Percentiles rank a stretch among this genome's conserved stretches.
These are phyloP conservation scores for Globisporangium heterothallicum DNA, from an alignment of 352 stramenopile genomes.

Conservation along the genomic window DNA sequence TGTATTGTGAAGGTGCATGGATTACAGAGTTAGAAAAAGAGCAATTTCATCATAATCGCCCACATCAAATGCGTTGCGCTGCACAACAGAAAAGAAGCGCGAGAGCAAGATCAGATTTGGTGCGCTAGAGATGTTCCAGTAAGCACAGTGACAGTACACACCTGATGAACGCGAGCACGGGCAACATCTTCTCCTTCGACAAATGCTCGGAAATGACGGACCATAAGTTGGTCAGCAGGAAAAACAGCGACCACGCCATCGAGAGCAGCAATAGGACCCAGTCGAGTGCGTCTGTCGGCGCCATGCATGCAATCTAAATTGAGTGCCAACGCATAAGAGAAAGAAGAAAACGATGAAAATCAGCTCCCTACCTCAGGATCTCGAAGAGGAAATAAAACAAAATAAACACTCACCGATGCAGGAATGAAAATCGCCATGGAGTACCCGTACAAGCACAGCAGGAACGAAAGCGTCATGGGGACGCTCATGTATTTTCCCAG, in stretches of 20 bases:
- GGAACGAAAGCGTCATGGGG: slow-evolving; percentile 71
- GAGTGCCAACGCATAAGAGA: neutral
- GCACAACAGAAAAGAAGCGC: slow-evolving; percentile 6
- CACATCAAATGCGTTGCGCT: slow-evolving; percentile 78
- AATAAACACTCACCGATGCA: slow-evolving; percentile 39
- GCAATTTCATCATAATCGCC: slow-evolving; percentile 80
- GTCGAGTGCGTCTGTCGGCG: slow-evolving; percentile 63
- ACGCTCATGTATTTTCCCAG: slow-evolving; percentile 75
- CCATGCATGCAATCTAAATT: slow-evolving; percentile 80
- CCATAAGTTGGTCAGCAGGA: slow-evolving; percentile 79
- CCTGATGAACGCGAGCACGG: slow-evolving; percentile 77
- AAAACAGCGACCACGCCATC: slow-evolving; percentile 85
- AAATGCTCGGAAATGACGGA: slow-evolving; percentile 67
- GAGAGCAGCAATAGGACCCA: slow-evolving; percentile 75
- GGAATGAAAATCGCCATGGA: slow-evolving; percentile 81
- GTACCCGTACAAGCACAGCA: slow-evolving; percentile 84
- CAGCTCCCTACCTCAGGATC: neutral
- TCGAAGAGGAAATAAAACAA: slow-evolving; percentile 4
- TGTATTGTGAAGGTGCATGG: slow-evolving; percentile 23
- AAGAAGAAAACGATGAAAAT: neutral
- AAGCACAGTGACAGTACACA: slow-evolving; percentile 20
- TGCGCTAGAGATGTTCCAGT: slow-evolving; percentile 28
- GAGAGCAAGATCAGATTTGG: slow-evolving; percentile 51
- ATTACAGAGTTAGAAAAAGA: slow-evolving; percentile 73
- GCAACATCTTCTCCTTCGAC: slow-evolving; percentile 86